These are phyloP conservation scores for Hordeum pubiflorum DNA, from an alignment of 202 grass and related monocot species.

Conservation along the genomic window DNA sequence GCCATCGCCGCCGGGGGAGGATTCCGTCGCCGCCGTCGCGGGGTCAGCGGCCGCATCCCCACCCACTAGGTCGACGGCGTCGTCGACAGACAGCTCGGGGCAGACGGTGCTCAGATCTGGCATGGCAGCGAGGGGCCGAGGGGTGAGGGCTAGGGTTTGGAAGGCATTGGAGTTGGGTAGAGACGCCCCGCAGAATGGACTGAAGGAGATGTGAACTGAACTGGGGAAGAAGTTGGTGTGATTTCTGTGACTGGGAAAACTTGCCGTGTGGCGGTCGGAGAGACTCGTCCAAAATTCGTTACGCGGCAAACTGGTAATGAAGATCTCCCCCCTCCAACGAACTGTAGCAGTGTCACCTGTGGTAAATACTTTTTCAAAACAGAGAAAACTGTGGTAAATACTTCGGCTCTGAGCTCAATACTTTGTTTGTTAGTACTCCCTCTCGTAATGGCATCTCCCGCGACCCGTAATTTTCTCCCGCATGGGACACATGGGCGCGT, in stretches of 20 bases:
- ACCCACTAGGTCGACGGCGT: background rate
- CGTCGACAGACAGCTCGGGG: background rate
- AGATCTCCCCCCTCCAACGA: background rate
- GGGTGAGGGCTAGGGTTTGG: slow-evolving; percentile 26
- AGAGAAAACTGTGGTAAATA: too few relatives aligned
- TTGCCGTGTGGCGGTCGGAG: background rate
- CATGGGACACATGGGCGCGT: too few relatives aligned
- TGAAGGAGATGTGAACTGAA: background rate
- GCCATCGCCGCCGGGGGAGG: background rate
- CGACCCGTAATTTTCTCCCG: too few relatives aligned
- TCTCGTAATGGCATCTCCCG: too few relatives aligned
- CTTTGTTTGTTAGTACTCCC: too few relatives aligned
- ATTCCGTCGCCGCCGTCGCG: background rate
- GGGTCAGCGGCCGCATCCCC: background rate
- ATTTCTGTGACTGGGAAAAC: background rate
- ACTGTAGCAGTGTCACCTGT: too few relatives aligned
- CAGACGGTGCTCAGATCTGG: slow-evolving; percentile 43
- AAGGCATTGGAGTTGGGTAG: slow-evolving; percentile 32
- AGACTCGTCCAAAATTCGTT: background rate
- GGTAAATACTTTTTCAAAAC: too few relatives aligned
- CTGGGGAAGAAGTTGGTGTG: background rate
- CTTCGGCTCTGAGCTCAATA: too few relatives aligned
- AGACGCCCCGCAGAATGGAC: background rate
- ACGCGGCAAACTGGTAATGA: background rate
- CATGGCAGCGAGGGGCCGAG: slow-evolving; percentile 20